A percentile compares a stretch with the other conserved stretches of the same genome.
Conservation (phyloP, 108 stramenopile species). For the Asterionellopsis glacialis region DNA sequence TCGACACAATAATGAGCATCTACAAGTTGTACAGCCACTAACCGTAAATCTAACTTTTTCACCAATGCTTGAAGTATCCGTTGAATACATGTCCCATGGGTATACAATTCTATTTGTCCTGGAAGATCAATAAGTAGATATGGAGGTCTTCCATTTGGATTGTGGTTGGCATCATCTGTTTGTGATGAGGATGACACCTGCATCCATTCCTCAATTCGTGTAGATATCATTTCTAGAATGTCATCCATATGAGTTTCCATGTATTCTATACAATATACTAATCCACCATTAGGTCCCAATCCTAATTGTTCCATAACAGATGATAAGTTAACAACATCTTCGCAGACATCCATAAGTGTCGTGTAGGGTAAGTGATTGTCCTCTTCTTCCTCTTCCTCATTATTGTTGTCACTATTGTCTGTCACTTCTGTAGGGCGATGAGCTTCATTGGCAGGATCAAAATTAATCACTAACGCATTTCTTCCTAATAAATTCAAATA, state of each 20-base stretch:
- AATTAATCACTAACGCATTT: constrained; percentile 89
- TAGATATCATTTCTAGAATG: constrained; percentile 39
- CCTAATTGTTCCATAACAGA: constrained; percentile 87
- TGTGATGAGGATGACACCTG: neutral
- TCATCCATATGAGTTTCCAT: constrained; percentile 71
- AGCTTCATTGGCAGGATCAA: constrained; percentile 96
- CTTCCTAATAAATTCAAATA: constrained; percentile 86
- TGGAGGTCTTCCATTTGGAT: neutral
- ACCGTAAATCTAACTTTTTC: constrained; percentile 75
- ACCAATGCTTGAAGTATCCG: constrained; percentile 61
- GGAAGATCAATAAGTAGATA: constrained; percentile 96
- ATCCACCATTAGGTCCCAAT: constrained; percentile 96
- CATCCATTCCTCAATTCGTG: constrained; percentile 8
- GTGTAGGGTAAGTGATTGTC: constrained; percentile 51
- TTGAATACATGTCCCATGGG: constrained; percentile 76
- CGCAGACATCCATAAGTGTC: constrained; percentile 67
- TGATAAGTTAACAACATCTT: constrained; percentile 71
- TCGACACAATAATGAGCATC: constrained; percentile 94
- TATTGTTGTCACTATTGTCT: constrained; percentile 10
- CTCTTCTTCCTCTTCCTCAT: constrained; percentile 9
- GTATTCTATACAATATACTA: constrained; percentile 96
- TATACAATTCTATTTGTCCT: constrained; percentile 97
- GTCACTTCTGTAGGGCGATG: neutral
- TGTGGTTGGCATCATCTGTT: too few relatives aligned
- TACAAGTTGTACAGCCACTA: constrained; percentile 92